Evolutionary conservation across 768 basidiomycete genomes (phyloP), one percentile per base, ranked within the genome.

Genomic region (Psilocybe tampanensis): DNA sequence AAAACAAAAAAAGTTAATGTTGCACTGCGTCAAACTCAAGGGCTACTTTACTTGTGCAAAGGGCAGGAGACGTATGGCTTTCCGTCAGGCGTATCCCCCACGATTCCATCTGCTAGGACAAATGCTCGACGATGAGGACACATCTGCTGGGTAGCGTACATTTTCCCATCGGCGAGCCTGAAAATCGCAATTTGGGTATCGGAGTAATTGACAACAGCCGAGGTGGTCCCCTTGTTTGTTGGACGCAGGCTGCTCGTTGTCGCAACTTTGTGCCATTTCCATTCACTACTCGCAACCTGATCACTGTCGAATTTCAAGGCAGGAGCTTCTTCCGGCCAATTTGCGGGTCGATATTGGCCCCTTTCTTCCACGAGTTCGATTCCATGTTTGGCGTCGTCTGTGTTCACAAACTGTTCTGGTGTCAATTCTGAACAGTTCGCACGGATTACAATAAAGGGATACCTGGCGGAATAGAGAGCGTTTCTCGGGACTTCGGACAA

Each of bases 91-190:
- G 85, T 84, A 62, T 89, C 87, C 0, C 87, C 86, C 8, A 92
- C 73, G 52, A 92, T 80, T 17, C 86, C 86, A 57, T 89, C 83
- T 26, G 85, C 85, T 8, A 90, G 82, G 8, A 90, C 86, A 62
- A 89, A 88, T 0, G 89, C 87, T 3, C 83, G 79, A 2, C 70
- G 68, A 66, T 77, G 76, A 3, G 77, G 76, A 54, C 77, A 80
- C 72, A 88, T 82, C 69, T 90, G 88, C 65, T 90, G 89, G 2
- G 85, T 86, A 1, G 86, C 86, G 64, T 81, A 90, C 62, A 82
- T 80, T 0, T 83, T 83, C 42, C 78, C 74, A 1, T 72, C 71
- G 0, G 87, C 84, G 19, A 90, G 77, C 64, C 84, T 82, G 67
- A 83, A 92, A 24, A 90, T 74, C 1, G 88, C 88, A 5, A 92